Conservation (phyloP, 495 filamentous ascomycete genomes). For the Lasiosphaeriaceae sp. region DNA sequence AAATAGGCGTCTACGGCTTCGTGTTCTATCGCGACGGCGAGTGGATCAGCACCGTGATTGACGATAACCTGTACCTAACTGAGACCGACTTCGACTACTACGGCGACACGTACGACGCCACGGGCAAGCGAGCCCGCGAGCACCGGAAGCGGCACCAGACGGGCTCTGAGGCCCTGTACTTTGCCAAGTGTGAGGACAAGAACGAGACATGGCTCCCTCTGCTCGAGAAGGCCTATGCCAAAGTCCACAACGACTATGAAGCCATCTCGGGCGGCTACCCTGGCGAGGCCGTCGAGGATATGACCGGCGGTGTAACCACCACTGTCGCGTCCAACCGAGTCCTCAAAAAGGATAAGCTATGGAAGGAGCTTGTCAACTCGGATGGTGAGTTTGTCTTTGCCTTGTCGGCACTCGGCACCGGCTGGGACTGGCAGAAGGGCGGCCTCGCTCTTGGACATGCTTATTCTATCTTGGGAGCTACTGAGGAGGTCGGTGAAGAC, state of each 20-base stretch:
- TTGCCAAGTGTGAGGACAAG: constrained; percentile 65
- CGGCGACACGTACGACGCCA: constrained; percentile 35
- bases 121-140: constrained; percentile 21
- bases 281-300: constrained; percentile 73
- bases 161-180: constrained; percentile 63
- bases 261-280: constrained; percentile 71
- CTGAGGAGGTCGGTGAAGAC: constrained; percentile 59
- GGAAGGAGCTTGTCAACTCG: constrained; percentile 62
- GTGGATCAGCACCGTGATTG: constrained; percentile 73
- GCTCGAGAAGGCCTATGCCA: constrained; percentile 79
- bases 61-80: constrained; percentile 37
- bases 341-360: constrained; percentile 68
- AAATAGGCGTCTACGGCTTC: constrained; percentile 76
- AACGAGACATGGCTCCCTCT: constrained; percentile 82
- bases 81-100: constrained; percentile 26
- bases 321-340: constrained; percentile 53
- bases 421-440: constrained; percentile 37
- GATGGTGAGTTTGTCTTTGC: constrained; percentile 28
- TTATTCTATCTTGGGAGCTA: constrained; percentile 70
- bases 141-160: constrained; percentile 21
- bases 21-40: constrained; percentile 79
- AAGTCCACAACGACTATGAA: constrained; percentile 58
- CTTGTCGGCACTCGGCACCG: constrained; percentile 11
- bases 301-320: constrained; percentile 69
- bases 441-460: constrained; percentile 67